phyloP scores from a whole-genome alignment of 805 yeast species.

The Scheffersomyces stipitis region DNA sequence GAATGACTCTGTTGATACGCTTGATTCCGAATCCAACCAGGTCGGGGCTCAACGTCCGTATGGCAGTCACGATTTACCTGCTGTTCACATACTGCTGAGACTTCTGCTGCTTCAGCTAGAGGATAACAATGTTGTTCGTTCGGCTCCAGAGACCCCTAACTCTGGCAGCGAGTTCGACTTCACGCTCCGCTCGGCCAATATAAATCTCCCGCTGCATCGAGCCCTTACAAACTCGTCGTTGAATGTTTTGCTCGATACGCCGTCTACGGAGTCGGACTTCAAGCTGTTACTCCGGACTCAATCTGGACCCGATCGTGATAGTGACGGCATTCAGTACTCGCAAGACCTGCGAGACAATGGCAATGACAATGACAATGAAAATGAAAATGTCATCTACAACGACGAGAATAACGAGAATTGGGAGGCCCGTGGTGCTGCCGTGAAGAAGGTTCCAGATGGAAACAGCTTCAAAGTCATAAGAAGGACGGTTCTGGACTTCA shows the following conservation, averaged over 20 bases:
- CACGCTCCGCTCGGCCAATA: constrained; percentile 10
- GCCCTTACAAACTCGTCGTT: constrained; percentile 36
- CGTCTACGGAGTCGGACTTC: constrained; percentile 21
- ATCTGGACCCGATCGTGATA: constrained; percentile 3
- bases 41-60: constrained; percentile 8
- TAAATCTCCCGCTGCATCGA: too few relatives aligned
- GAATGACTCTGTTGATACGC: constrained; percentile 23
- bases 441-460: constrained; percentile 16
- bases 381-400: constrained; percentile 9
- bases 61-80: constrained; percentile 2
- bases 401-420: constrained; percentile 22
- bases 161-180: constrained; percentile 34
- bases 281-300: constrained; percentile 15
- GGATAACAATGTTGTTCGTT: constrained; percentile 16
- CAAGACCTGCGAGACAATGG: too few relatives aligned
- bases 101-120: constrained; percentile 19
- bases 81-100: constrained; percentile 24
- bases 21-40: constrained; percentile 24
- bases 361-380: constrained; percentile 5
- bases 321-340: too few relatives aligned
- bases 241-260: constrained; percentile 34
- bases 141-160: constrained; percentile 32
- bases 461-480: constrained; percentile 24
- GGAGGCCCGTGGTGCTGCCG: constrained; percentile 38
- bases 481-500: constrained; percentile 40